Conservation (phyloP, 2,329 filamentous ascomycete species). For the Plenodomus tracheiphilus region DNA sequence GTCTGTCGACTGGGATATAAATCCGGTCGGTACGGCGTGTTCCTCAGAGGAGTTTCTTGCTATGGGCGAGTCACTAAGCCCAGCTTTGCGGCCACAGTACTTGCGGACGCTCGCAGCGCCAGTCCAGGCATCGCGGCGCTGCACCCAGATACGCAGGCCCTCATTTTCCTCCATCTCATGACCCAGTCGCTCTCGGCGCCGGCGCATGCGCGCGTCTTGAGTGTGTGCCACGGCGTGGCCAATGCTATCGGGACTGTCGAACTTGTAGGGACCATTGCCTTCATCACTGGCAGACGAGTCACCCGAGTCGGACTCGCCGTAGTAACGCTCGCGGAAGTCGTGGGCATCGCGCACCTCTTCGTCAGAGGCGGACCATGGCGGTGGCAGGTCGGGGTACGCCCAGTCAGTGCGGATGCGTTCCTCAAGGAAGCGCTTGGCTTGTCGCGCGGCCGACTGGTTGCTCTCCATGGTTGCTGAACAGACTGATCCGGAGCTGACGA, state of each 20-base stretch:
- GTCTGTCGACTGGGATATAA: slow-evolving; percentile 8
- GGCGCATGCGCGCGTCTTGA: slow-evolving; percentile 39
- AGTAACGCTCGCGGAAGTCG: slow-evolving; percentile 51
- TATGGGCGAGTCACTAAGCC: slow-evolving; percentile 2
- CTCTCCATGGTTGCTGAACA: slow-evolving; percentile 33
- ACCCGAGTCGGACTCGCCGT: slow-evolving; percentile 40
- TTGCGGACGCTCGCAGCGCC: slow-evolving; percentile 62
- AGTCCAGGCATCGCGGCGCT: slow-evolving; percentile 82
- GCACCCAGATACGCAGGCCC: slow-evolving; percentile 77
- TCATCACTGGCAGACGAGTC: slow-evolving; percentile 32
- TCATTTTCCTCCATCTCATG: slow-evolving; percentile 69
- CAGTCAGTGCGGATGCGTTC: slow-evolving; percentile 52
- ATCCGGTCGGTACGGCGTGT: slow-evolving; percentile 6
- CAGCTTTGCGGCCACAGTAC: slow-evolving; percentile 19
- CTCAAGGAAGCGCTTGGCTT: slow-evolving; percentile 47
- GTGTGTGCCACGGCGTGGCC: slow-evolving; percentile 42
- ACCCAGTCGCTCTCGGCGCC: slow-evolving; percentile 42
- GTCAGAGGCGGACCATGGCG: slow-evolving; percentile 39
- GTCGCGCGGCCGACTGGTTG: slow-evolving; percentile 49
- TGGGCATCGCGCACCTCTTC: slow-evolving; percentile 36
- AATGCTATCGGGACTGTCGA: slow-evolving; percentile 52
- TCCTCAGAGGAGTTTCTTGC: slow-evolving; percentile 12
- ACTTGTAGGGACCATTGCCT: slow-evolving; percentile 41
- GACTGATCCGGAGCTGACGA: neutral
- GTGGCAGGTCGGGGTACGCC: slow-evolving; percentile 45